phyloP scores from a whole-genome alignment of 1,284 basidiomycete genomes.

The Pterulicium gracile region DNA sequence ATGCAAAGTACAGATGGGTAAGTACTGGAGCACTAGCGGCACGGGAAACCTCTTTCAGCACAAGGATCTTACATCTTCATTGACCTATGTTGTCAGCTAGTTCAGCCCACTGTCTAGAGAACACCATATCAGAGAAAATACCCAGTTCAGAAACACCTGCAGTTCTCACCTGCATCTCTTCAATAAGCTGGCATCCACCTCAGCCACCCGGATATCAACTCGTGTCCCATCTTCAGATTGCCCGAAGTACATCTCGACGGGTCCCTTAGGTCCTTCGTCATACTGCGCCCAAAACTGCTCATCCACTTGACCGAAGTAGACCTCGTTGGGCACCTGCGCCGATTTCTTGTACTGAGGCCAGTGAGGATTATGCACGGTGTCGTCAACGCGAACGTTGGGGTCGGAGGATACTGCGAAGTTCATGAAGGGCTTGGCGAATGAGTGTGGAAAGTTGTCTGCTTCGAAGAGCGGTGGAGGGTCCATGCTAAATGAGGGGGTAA shows the following conservation, averaged over 20 bases:
- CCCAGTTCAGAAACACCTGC: too few species aligned
- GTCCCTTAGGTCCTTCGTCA: too few species aligned
- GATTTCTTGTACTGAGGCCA: conserved; percentile 6
- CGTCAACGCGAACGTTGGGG: conserved; percentile 14
- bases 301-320: not conserved
- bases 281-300: too few species aligned
- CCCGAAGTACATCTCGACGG: not conserved
- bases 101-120: too few species aligned
- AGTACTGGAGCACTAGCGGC: too few species aligned
- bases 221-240: not conserved
- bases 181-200: not conserved
- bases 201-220: not conserved
- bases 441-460: conserved; percentile 14
- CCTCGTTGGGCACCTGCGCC: not conserved
- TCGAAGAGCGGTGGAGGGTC: conserved; percentile 10
- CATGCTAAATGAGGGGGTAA: too few species aligned
- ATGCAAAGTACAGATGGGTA: too few species aligned
- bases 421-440: conserved; percentile 16
- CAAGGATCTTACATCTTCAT: too few species aligned
- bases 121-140: too few species aligned
- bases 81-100: too few species aligned
- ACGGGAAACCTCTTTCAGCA: too few species aligned
- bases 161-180: conserved; percentile 1
- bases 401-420: conserved; percentile 12
- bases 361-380: conserved; percentile 14